Evolutionary conservation across 345 rosid genomes (phyloP).

Genomic region (Heritiera fomes): DNA sequence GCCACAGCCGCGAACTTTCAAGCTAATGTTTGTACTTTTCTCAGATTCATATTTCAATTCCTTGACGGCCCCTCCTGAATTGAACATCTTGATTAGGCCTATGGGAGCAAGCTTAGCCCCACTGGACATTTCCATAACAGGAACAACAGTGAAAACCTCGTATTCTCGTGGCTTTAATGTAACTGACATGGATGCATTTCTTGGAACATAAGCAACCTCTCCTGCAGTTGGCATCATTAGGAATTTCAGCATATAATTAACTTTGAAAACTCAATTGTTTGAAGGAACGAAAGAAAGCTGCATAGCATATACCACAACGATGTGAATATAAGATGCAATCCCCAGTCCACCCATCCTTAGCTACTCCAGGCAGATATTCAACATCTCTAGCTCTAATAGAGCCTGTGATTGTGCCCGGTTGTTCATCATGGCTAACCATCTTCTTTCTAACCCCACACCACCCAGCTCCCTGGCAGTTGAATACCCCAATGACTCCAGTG

Average conservation of each 20-base stretch:
- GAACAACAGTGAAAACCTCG: constrained; percentile 63
- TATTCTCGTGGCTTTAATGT: constrained; percentile 53
- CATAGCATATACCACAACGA: constrained; percentile 42
- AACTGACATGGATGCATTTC: constrained; percentile 48
- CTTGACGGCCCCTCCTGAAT: constrained; percentile 39
- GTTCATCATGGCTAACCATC: constrained; percentile 58
- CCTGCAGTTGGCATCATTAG: constrained; percentile 36
- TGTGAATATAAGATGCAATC: constrained; percentile 56
- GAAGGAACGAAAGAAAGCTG: background rate
- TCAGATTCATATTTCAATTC: constrained; percentile 32
- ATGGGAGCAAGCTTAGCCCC: constrained; percentile 49
- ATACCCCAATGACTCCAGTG: constrained; percentile 60
- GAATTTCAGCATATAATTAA: background rate
- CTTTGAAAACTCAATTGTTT: background rate
- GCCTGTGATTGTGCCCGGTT: constrained; percentile 54
- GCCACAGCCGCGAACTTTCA: constrained; percentile 40
- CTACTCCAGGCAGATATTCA: constrained; percentile 51
- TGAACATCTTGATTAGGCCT: constrained; percentile 57
- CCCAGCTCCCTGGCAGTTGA: constrained; percentile 73
- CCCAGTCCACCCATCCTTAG: constrained; percentile 49
- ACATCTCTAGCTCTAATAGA: constrained; percentile 53
- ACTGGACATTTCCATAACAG: constrained; percentile 41
- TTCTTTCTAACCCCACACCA: constrained; percentile 61
- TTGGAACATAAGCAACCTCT: constrained; percentile 57
- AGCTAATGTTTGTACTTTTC: constrained; percentile 16